Base-by-base conservation (phyloP, 208 protist species). In the Wallacemonas sp. region DNA sequence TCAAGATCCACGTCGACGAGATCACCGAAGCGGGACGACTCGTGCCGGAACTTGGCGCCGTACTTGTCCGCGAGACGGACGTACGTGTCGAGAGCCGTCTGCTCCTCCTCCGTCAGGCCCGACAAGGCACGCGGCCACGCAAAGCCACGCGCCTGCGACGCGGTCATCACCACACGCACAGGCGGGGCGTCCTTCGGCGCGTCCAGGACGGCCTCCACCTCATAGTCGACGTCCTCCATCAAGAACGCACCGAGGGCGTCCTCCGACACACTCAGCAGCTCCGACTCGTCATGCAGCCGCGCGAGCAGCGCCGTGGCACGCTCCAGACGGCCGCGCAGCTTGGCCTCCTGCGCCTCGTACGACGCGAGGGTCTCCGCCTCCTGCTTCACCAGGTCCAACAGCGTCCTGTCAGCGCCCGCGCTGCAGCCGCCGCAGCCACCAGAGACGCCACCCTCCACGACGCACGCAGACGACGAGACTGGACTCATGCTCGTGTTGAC, bases 21-120 rank as follows among this genome's bases (percentile, higher is more conserved):
- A 12, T 63, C 36, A 24, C 38, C 38, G 39, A 33, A 44, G 8
- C 57, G 41, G 2, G 36, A 32, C 23, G 57, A 14, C 27, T 63
- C 57, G 2, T 55, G 24, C 30, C 68, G 36, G 30, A 56, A 48
- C 60, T 80, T 79, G 9, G 48, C 65, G 2, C 36, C 21, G 68
- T 82, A 86, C 72, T 82, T 86, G 41, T 82, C 68, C 27, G 56
- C 65, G 34, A 69, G 56, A 2, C 67, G 65, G 36, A 80, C 52
- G 29, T 77, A 86, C 11, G 47, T 61, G 21, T 32, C 29, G 2
- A 82, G 49, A 1, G 63, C 70, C 1, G 39, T 47, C 9, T 60
- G 56, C 38, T 86, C 80, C 23, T 86, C 80, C 23, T 67, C 66
- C 5, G 80, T 86, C 32, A 86, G 76, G 8, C 80, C 80, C 8